These are phyloP conservation scores for Hibiscus tridactylites DNA, from an alignment of 345 rosid species.

Conservation along the genomic window DNA sequence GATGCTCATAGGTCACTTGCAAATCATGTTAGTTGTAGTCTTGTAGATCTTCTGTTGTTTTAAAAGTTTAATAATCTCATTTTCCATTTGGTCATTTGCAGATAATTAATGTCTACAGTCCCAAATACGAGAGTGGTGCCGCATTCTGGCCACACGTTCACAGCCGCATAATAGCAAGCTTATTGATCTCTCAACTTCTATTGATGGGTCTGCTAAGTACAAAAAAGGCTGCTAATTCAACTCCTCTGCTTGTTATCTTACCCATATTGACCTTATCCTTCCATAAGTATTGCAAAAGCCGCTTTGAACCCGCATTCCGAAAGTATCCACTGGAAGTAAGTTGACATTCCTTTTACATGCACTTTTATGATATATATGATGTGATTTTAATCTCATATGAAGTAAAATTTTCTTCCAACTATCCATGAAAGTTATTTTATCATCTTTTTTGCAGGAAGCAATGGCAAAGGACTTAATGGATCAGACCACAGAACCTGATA, in stretches of 20 bases:
- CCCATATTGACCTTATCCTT: constrained; percentile 73
- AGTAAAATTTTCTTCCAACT: too few relatives aligned
- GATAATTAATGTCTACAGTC: constrained; percentile 91
- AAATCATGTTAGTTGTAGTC: background rate
- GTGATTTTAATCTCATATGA: too few relatives aligned
- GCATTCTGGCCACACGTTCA: constrained; percentile 99
- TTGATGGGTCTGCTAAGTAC: constrained; percentile 83
- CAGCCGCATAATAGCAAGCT: constrained; percentile 72
- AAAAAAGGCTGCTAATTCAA: constrained; percentile 81
- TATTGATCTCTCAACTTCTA: constrained; percentile 81
- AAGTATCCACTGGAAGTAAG: constrained; percentile 84
- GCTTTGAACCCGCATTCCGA: constrained; percentile 90
- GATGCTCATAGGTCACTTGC: background rate
- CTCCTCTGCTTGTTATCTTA: constrained; percentile 69
- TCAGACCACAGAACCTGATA: constrained; percentile 41
- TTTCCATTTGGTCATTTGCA: constrained; percentile 21
- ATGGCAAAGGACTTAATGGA: constrained; percentile 73
- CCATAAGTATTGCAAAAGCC: constrained; percentile 87
- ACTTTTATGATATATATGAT: background rate
- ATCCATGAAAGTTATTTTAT: constrained; percentile 4
- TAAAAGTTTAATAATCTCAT: background rate
- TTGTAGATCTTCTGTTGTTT: too few relatives aligned
- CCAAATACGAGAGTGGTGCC: constrained; percentile 84
- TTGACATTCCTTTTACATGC: background rate
- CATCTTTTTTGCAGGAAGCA: constrained; percentile 58